These are phyloP conservation scores for Fusarium mundagurra DNA, from an alignment of 2,329 filamentous ascomycete genomes.

Conservation along the genomic window DNA sequence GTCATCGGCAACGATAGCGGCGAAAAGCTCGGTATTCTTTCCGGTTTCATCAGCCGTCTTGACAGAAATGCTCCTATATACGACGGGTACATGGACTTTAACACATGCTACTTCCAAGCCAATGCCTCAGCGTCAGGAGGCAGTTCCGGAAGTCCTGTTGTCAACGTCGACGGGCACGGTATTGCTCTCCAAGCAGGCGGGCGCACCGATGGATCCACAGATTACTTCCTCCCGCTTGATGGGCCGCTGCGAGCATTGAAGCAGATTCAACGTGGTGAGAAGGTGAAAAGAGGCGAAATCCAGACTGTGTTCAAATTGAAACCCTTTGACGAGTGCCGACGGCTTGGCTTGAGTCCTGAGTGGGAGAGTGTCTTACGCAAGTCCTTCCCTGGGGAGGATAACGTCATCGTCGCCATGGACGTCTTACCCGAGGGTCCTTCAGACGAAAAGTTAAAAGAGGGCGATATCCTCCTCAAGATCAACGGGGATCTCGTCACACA, in stretches of 20 bases:
- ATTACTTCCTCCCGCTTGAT: slow-evolving; percentile 95
- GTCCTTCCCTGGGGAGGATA: slow-evolving; percentile 89
- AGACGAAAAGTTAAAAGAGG: slow-evolving; percentile 80
- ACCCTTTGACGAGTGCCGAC: slow-evolving; percentile 94
- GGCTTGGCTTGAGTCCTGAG: slow-evolving; percentile 82
- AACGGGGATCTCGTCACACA: slow-evolving; percentile 93
- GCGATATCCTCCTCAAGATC: slow-evolving; percentile 93
- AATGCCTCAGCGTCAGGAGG: slow-evolving; percentile 96
- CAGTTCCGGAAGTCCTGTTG: slow-evolving; percentile 95
- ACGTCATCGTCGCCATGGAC: slow-evolving; percentile 95
- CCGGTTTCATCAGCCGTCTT: slow-evolving; percentile 93
- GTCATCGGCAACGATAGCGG: slow-evolving; percentile 29
- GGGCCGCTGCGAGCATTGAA: slow-evolving; percentile 86
- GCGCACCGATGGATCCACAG: slow-evolving; percentile 91
- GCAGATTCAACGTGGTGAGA: slow-evolving; percentile 81
- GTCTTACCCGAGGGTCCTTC: slow-evolving; percentile 90
- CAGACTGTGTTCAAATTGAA: slow-evolving; percentile 97
- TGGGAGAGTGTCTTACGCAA: slow-evolving; percentile 88
- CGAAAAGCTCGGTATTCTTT: slow-evolving; percentile 54
- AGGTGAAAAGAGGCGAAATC: slow-evolving; percentile 87
- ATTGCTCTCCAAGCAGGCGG: slow-evolving; percentile 83
- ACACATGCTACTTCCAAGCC: slow-evolving; percentile 94
- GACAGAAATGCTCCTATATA: slow-evolving; percentile 98
- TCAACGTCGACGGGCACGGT: slow-evolving; percentile 94
- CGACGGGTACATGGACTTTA: slow-evolving; percentile 98